Evolutionary conservation across 768 basidiomycete species (phyloP).

Genomic region (Phallus indusiatus): DNA sequence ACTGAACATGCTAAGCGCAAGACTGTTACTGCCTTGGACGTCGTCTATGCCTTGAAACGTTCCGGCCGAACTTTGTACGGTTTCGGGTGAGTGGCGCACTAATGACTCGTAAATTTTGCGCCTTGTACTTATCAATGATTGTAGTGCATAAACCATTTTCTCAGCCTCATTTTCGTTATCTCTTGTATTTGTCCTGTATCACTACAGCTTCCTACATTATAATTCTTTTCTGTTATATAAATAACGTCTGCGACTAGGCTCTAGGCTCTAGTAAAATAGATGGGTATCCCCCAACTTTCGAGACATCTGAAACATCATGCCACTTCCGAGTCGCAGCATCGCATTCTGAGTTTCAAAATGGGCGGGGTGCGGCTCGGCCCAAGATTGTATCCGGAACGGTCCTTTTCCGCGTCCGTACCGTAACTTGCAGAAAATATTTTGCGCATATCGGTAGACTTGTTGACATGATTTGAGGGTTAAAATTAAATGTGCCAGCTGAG

Average conservation of each 20-base stretch:
- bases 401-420: too few species aligned
- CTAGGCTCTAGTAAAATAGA: not conserved
- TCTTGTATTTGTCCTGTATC: not conserved
- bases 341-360: not conserved
- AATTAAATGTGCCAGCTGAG: too few species aligned
- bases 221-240: not conserved
- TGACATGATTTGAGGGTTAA: too few species aligned
- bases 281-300: not conserved
- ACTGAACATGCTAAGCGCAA: conserved; percentile 58
- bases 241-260: not conserved
- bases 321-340: not conserved
- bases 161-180: not conserved
- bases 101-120: not conserved
- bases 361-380: too few species aligned
- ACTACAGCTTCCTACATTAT: not conserved
- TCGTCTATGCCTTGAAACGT: conserved; percentile 38
- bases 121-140: conserved; percentile 10
- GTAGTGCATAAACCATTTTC: not conserved
- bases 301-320: not conserved
- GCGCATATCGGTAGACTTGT: too few species aligned
- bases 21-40: conserved; percentile 39
- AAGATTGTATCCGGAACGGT: too few species aligned
- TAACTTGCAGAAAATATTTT: too few species aligned
- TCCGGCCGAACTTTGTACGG: conserved; percentile 47
- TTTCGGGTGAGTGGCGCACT: conserved; percentile 28